Conservation (phyloP, 352 stramenopile species). For the Globisporangium spinosum region DNA sequence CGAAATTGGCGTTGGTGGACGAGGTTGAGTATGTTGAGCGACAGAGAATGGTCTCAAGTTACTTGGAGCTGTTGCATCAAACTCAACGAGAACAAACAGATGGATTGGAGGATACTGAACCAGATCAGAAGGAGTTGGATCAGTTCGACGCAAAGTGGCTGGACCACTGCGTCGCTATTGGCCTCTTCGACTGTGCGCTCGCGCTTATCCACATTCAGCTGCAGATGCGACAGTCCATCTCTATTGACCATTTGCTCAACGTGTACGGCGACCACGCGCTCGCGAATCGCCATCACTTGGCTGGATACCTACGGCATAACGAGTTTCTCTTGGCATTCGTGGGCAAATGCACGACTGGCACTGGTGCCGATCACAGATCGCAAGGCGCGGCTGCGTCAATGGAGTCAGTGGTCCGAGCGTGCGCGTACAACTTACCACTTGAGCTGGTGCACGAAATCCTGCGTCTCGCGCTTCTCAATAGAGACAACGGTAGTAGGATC, state of each 20-base stretch:
- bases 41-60: not conserved
- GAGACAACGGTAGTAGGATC: not conserved
- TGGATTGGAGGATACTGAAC: not conserved
- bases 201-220: constrained; percentile 19
- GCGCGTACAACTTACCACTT: constrained; percentile 27
- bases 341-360: not conserved
- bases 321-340: constrained; percentile 5
- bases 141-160: constrained; percentile 14
- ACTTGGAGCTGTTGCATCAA: not conserved
- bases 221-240: not conserved
- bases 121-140: not conserved
- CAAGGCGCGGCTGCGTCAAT: not conserved
- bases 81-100: not conserved
- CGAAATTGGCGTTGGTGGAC: not conserved
- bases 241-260: constrained; percentile 27
- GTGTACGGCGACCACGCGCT: constrained; percentile 7
- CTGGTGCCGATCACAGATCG: not conserved
- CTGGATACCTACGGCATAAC: not conserved
- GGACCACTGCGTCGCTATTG: constrained; percentile 13
- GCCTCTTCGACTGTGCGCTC: constrained; percentile 29
- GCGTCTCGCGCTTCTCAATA: constrained; percentile 1
- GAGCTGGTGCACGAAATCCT: constrained; percentile 10
- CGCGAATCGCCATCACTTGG: constrained; percentile 5
- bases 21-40: not conserved
- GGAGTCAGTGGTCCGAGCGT: constrained; percentile 24